phyloP scores from a whole-genome alignment of 306 rosid species.

The Purshia tridentata region DNA sequence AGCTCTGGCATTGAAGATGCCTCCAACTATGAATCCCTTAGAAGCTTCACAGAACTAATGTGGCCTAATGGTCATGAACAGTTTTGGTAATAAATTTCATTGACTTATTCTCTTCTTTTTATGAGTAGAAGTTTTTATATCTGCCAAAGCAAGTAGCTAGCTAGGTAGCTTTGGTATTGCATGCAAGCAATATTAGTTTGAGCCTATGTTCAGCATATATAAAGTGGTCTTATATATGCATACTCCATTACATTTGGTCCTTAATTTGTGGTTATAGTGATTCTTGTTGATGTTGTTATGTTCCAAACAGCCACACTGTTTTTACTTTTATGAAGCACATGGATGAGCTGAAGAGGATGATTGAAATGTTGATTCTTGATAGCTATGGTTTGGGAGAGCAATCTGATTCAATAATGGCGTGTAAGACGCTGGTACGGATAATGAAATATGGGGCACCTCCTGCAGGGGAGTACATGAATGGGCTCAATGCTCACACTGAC shows the following conservation, averaged over 20 bases:
- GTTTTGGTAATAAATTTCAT: constrained; percentile 4
- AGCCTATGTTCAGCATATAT: too few relatives aligned
- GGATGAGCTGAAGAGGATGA: not conserved
- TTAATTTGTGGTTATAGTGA: too few relatives aligned
- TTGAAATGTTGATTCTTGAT: constrained; percentile 11
- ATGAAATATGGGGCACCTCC: constrained; percentile 25
- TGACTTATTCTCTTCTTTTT: too few relatives aligned
- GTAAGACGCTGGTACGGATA: constrained; percentile 8
- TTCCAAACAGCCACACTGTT: not conserved
- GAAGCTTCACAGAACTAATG: not conserved
- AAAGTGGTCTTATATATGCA: too few relatives aligned
- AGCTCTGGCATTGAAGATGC: constrained; percentile 12
- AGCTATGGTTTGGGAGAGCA: constrained; percentile 13
- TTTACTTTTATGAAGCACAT: not conserved
- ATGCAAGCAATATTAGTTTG: too few relatives aligned
- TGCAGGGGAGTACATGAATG: not conserved
- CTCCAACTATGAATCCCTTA: constrained; percentile 13
- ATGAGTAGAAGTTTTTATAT: too few relatives aligned
- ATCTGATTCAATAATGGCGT: not conserved
- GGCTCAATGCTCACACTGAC: constrained; percentile 14
- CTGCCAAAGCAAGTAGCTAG: too few relatives aligned
- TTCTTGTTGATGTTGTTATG: not conserved
- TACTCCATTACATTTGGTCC: too few relatives aligned
- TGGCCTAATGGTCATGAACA: constrained; percentile 9
- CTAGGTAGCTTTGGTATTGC: too few relatives aligned